Percentiles rank a stretch among this genome's conserved stretches.
Evolutionary conservation across 2,329 filamentous ascomycete species (phyloP).

Genomic region (Orbilia brochopaga): DNA sequence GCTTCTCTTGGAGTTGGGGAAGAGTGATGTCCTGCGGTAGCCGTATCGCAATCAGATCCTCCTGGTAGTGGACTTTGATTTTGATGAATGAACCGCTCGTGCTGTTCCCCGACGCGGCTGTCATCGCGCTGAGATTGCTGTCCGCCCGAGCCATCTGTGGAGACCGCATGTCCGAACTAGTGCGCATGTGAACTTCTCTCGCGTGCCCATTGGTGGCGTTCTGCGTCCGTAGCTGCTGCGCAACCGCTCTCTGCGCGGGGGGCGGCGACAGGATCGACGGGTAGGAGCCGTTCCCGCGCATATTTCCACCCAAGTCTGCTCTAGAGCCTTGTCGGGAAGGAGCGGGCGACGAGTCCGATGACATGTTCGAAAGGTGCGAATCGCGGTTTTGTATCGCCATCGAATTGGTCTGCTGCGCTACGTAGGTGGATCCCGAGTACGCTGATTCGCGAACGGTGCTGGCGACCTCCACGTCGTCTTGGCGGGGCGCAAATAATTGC

Average conservation of each 20-base stretch:
- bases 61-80: conserved; percentile 92
- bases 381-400: conserved; percentile 66
- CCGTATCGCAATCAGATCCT: conserved; percentile 88
- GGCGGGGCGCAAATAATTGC: conserved; percentile 86
- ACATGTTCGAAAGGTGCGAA: conserved; percentile 69
- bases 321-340: conserved; percentile 71
- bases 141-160: conserved; percentile 61
- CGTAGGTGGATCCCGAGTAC: conserved; percentile 49
- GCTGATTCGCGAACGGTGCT: conserved; percentile 61
- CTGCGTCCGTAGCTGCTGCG: conserved; percentile 53
- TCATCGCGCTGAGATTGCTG: conserved; percentile 63
- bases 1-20: conserved; percentile 78
- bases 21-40: conserved; percentile 81
- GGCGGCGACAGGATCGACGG: conserved; percentile 64
- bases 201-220: conserved; percentile 58
- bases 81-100: conserved; percentile 70
- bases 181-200: conserved; percentile 59
- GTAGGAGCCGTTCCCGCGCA: conserved; percentile 62
- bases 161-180: conserved; percentile 55
- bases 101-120: conserved; percentile 56
- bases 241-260: conserved; percentile 55
- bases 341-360: conserved; percentile 67
- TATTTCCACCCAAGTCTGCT: conserved; percentile 65
- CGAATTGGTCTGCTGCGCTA: conserved; percentile 37
- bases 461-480: conserved; percentile 93